Evolutionary conservation across 495 filamentous ascomycete genomes (phyloP).

Genomic region (Massariosphaeria phaeospora): DNA sequence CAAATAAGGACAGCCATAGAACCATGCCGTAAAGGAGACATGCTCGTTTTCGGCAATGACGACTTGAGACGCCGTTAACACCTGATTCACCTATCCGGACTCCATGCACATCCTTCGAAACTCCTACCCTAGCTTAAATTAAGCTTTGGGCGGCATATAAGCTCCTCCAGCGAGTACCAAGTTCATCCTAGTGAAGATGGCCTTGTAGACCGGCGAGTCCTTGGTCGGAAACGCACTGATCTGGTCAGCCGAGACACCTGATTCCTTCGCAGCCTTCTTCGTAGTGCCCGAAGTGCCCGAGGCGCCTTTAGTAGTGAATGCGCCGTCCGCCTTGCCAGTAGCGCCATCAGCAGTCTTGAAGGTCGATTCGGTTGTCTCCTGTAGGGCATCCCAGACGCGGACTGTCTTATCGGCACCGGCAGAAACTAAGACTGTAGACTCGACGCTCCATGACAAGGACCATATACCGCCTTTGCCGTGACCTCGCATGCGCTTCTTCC

Average conservation of each 20-base stretch:
- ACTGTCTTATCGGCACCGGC: conserved; percentile 91
- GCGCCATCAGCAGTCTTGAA: conserved; percentile 17
- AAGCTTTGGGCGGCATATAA: conserved; percentile 59
- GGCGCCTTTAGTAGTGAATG: conserved; percentile 40
- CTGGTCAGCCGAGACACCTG: conserved; percentile 85
- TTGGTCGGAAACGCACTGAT: conserved; percentile 91
- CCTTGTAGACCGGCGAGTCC: conserved; percentile 90
- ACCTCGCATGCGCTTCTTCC: conserved; percentile 86
- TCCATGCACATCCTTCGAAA: no score
- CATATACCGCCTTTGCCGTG: conserved; percentile 92
- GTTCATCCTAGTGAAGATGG: conserved; percentile 89
- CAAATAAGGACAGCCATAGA: no score
- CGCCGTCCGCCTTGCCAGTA: conserved; percentile 14
- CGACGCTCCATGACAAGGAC: conserved; percentile 84
- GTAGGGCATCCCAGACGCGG: conserved; percentile 71
- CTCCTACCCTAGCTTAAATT: no score
- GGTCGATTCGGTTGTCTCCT: conserved; percentile 28
- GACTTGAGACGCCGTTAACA: no score
- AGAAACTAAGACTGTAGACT: conserved; percentile 80
- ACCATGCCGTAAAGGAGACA: no score
- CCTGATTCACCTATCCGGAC: no score
- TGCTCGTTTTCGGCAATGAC: no score
- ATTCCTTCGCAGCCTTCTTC: conserved; percentile 86
- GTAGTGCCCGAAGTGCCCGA: conserved; percentile 27
- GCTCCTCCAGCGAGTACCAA: conserved; percentile 81